Base-by-base conservation (phyloP, 139 green algal species). In the Auxenochlorella pyrenoidosa region DNA sequence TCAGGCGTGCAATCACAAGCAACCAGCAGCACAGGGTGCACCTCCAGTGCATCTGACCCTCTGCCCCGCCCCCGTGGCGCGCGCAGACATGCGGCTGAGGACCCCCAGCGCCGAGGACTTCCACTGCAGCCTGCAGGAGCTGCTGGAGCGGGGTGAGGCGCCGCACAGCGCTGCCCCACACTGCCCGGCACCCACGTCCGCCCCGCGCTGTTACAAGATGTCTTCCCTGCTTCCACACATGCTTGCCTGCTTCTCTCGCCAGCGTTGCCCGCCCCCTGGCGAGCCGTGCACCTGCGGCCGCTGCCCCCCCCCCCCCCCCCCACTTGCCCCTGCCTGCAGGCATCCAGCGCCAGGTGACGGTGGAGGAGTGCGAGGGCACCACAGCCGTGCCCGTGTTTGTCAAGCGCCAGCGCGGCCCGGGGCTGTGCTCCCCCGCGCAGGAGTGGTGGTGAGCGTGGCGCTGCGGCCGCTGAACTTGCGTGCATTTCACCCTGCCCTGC, bases 91-190 rank as follows among this genome's bases (percentile, higher is more conserved):
- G 34, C 34, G 70, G 24, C 82, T 97, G 86, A 66, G 80, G 36
- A 89, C 89, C 0, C 95, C 94, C 59, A 88, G 78, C 26, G 88
- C 91, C 8, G 87, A 92, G 70, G 26, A 94, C 84, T 96, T 96
- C 89, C 94, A 96, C 88, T 83, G 75, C 3, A 91, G 94, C 90
- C 90, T 97, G 76, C 82, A 92, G 41, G 75, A 90, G 65, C 92
- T 97, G 24, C 93, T 97, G 44, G 72, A 86, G 18, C 82, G 75
- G 65, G 94, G 93, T 92, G 75, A 32, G 77, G 1, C 54, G 15
- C 54, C 18, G 54, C 54, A 2, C 47, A 54, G 47, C 8, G 47
- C 54, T 63, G 54, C 47, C 47, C 47, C 47, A 12, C 47, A 6
- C 47, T 58, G 47, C 47, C 47, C 12, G 47, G n/a, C n/a, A n/a